Evolutionary conservation across 2,329 filamentous ascomycete genomes (phyloP).

Genomic region (Arthrinium puccinioides): DNA sequence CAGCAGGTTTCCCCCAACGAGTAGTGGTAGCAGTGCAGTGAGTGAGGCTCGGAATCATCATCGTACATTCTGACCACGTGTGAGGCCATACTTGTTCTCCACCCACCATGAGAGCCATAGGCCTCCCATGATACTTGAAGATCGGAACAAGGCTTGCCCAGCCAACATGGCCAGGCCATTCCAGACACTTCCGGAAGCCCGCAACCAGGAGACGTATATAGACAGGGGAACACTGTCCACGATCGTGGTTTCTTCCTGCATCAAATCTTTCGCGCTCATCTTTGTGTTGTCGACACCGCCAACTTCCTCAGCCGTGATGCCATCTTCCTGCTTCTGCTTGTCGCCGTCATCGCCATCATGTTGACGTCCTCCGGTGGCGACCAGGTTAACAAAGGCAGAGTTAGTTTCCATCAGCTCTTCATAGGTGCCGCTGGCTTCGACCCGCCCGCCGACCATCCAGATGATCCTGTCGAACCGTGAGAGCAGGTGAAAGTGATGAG

Average conservation of each 20-base stretch:
- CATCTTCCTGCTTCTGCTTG: constrained; percentile 50
- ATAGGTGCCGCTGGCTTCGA: constrained; percentile 82
- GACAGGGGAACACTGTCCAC: constrained; percentile 70
- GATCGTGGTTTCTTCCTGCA: constrained; percentile 63
- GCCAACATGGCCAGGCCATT: constrained; percentile 57
- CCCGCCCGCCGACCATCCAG: constrained; percentile 79
- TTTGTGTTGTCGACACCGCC: constrained; percentile 36
- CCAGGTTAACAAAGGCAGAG: constrained; percentile 67
- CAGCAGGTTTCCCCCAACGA: too few species aligned
- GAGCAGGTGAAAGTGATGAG: constrained; percentile 88
- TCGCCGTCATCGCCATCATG: constrained; percentile 84
- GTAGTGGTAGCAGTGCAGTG: too few species aligned
- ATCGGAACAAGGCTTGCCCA: constrained; percentile 65
- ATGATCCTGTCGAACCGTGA: constrained; percentile 86
- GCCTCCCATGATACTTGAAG: constrained; percentile 77
- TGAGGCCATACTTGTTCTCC: constrained; percentile 63
- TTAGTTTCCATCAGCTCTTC: constrained; percentile 77
- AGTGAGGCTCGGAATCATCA: too few species aligned
- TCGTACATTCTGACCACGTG: constrained; percentile 64
- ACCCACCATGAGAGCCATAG: constrained; percentile 95
- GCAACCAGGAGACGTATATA: constrained; percentile 71
- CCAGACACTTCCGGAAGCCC: constrained; percentile 63
- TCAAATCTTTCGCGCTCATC: constrained; percentile 45
- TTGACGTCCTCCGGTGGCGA: too few species aligned
- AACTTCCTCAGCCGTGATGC: too few species aligned